Conservation (phyloP, 2,329 filamentous ascomycete genomes). For the Penicillium sp. region DNA sequence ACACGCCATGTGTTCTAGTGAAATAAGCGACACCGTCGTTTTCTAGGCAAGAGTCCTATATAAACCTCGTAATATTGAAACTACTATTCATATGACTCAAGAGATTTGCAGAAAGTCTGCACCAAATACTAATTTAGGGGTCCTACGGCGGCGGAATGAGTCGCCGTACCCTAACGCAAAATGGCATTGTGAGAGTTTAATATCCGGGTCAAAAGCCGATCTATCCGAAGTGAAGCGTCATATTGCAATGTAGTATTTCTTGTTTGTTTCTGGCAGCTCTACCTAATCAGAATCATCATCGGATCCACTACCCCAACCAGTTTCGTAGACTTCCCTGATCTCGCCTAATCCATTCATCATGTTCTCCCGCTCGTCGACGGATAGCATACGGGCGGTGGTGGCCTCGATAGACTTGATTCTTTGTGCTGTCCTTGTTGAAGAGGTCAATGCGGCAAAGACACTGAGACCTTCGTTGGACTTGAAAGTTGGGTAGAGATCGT, state of each 20-base stretch:
- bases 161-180: background rate
- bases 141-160: background rate
- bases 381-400: conserved; percentile 62
- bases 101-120: background rate
- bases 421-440: conserved; percentile 70
- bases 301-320: conserved; percentile 76
- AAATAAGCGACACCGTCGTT: background rate
- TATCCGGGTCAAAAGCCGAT: background rate
- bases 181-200: background rate
- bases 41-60: background rate
- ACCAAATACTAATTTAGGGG: background rate
- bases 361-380: conserved; percentile 76
- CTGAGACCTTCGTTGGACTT: conserved; percentile 47
- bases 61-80: background rate
- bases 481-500: conserved; percentile 61
- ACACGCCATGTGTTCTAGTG: background rate
- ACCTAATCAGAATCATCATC: conserved; percentile 45
- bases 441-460: conserved; percentile 62
- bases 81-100: background rate
- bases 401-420: conserved; percentile 66
- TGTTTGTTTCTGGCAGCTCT: no score
- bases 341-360: conserved; percentile 79
- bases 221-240: background rate
- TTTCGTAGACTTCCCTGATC: conserved; percentile 83
- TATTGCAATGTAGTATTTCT: background rate